A percentile compares a stretch with the other conserved stretches of the same genome.
Conservation (phyloP, 345 rosid species). For the Murraya koenigii region DNA sequence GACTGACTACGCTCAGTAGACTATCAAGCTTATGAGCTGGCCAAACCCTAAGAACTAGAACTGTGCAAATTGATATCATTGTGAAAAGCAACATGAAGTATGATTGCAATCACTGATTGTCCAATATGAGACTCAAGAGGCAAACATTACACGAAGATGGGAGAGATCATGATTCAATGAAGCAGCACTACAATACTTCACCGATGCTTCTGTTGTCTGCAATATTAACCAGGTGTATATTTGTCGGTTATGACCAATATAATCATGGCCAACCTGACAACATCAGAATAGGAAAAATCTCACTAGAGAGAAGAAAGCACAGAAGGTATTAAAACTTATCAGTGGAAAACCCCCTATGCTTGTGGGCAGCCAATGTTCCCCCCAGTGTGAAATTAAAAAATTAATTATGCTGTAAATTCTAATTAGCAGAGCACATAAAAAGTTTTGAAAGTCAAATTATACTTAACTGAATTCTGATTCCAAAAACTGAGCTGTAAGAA, state of each 20-base stretch:
- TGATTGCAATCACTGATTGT: not conserved
- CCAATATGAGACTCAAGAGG: not conserved
- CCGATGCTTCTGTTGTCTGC: not conserved
- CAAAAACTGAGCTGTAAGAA: not conserved
- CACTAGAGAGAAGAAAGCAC: not conserved
- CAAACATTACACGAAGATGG: not conserved
- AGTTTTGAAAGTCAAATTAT: not conserved
- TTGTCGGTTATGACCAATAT: not conserved
- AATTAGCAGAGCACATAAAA: not conserved
- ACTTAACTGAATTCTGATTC: not conserved
- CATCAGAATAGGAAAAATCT: not conserved
- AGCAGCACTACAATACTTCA: not conserved
- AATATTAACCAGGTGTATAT: not conserved
- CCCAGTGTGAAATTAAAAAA: not conserved
- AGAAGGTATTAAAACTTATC: not conserved
- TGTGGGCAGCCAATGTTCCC: not conserved
- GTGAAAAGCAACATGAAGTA: not conserved
- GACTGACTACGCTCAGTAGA: not conserved
- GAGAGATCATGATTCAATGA: not conserved
- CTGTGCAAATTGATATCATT: not conserved
- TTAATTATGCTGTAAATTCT: not conserved
- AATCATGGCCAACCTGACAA: not conserved
- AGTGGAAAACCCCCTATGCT: not conserved
- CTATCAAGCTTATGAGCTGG: not conserved
- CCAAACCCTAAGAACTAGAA: not conserved